Evolutionary conservation across 306 rosid genomes (phyloP).

Genomic region (Prinsepia uniflora): DNA sequence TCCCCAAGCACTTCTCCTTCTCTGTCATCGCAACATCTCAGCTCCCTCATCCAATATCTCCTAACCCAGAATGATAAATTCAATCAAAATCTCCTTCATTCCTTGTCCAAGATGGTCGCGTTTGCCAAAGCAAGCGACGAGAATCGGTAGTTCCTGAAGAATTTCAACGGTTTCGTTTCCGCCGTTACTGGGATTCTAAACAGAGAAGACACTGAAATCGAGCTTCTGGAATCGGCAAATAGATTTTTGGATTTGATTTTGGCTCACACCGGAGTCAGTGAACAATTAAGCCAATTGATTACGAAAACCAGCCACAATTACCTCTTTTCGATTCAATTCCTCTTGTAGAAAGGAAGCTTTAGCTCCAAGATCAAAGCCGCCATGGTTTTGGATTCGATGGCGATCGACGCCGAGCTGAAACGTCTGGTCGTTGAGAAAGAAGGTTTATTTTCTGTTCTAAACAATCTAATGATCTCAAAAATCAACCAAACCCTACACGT

Average conservation of each 20-base stretch:
- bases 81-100: not conserved
- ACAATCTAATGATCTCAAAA: conserved; percentile 15
- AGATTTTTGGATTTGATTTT: conserved; percentile 30
- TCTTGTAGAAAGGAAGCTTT: conserved; percentile 30
- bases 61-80: conserved; percentile 2
- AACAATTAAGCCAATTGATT: conserved; percentile 23
- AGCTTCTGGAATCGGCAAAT: conserved; percentile 25
- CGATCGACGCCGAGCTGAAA: conserved; percentile 35
- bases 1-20: conserved; percentile 23
- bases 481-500: conserved; percentile 18
- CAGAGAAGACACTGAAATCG: conserved; percentile 13
- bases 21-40: conserved; percentile 25
- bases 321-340: conserved; percentile 23
- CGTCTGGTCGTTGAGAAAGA: conserved; percentile 33
- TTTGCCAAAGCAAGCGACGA: conserved; percentile 27
- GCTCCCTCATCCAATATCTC: conserved; percentile 20
- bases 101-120: conserved; percentile 28
- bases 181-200: conserved; percentile 28
- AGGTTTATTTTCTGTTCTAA: conserved; percentile 25
- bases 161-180: conserved; percentile 33
- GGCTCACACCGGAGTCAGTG: conserved; percentile 19
- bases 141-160: conserved; percentile 25
- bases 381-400: conserved; percentile 35
- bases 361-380: conserved; percentile 37
- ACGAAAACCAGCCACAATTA: conserved; percentile 26